phyloP scores from a whole-genome alignment of 164 flowering plant genomes.

The Saururus chinensis region DNA sequence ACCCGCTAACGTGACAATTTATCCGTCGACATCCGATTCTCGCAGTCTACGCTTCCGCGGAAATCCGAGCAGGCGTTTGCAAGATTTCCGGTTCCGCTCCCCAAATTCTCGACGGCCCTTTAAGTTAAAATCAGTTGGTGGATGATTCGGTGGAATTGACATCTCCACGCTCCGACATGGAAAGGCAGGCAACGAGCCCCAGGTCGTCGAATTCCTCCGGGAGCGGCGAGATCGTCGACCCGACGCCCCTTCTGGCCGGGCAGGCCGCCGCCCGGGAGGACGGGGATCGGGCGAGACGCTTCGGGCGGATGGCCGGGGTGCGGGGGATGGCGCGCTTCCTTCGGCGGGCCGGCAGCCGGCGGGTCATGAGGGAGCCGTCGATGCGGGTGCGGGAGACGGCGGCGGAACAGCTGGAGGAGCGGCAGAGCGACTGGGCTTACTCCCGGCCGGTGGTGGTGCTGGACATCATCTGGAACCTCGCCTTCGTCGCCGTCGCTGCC shows the following conservation, averaged over 20 bases:
- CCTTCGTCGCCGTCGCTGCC: conserved; percentile 28
- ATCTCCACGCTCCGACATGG: not conserved
- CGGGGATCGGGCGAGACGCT: conserved; percentile 19
- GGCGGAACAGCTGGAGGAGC: conserved; percentile 51
- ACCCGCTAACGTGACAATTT: too few relatives aligned
- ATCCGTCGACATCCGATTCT: too few relatives aligned
- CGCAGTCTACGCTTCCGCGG: too few relatives aligned
- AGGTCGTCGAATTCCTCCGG: conserved; percentile 8
- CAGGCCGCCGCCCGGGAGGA: conserved; percentile 13
- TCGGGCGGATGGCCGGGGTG: conserved; percentile 34
- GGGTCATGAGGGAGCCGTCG: conserved; percentile 51
- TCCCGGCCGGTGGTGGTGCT: conserved; percentile 47
- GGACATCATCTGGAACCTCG: conserved; percentile 42
- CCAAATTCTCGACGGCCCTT: too few relatives aligned
- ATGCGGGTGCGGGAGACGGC: conserved; percentile 46
- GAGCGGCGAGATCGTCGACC: conserved; percentile 15
- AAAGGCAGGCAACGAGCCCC: not conserved
- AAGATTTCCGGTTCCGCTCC: too few relatives aligned
- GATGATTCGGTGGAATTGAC: too few relatives aligned
- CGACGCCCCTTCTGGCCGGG: conserved; percentile 32
- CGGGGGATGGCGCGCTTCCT: conserved; percentile 41
- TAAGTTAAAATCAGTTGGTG: too few relatives aligned
- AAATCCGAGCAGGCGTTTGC: too few relatives aligned
- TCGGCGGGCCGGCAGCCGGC: conserved; percentile 37
- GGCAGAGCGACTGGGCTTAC: conserved; percentile 57